Evolutionary conservation across 257 asterid genomes (phyloP).

Genomic region (Solanum pinnatisectum): DNA sequence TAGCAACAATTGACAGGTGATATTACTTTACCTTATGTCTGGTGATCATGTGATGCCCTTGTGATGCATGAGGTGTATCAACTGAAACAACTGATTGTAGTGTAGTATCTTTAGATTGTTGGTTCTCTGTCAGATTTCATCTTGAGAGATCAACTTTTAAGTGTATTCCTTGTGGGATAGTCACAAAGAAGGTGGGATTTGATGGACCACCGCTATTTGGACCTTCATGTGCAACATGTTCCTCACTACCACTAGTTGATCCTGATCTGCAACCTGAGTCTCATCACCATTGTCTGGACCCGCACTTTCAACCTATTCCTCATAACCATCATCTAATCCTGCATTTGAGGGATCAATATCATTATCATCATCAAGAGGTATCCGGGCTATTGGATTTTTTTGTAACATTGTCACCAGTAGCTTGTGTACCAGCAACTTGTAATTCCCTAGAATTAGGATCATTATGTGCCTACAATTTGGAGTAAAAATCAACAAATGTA

Average conservation of each 20-base stretch:
- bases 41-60: background rate
- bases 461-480: background rate
- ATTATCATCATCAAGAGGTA: background rate
- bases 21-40: background rate
- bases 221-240: background rate
- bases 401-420: background rate
- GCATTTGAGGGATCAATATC: background rate
- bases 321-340: background rate
- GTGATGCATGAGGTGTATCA: background rate
- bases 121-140: too few relatives aligned
- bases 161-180: background rate
- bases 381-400: background rate
- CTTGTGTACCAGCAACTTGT: background rate
- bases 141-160: background rate
- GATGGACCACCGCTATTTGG: background rate
- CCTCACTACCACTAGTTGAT: too few relatives aligned
- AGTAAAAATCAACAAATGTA: background rate
- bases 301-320: background rate
- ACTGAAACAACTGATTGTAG: background rate
- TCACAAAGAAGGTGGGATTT: background rate
- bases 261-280: background rate
- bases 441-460: background rate
- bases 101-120: too few relatives aligned
- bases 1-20: background rate
- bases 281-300: background rate